Base-by-base conservation (phyloP, 2,329 filamentous ascomycete genomes). In the Didymella keratinophila region DNA sequence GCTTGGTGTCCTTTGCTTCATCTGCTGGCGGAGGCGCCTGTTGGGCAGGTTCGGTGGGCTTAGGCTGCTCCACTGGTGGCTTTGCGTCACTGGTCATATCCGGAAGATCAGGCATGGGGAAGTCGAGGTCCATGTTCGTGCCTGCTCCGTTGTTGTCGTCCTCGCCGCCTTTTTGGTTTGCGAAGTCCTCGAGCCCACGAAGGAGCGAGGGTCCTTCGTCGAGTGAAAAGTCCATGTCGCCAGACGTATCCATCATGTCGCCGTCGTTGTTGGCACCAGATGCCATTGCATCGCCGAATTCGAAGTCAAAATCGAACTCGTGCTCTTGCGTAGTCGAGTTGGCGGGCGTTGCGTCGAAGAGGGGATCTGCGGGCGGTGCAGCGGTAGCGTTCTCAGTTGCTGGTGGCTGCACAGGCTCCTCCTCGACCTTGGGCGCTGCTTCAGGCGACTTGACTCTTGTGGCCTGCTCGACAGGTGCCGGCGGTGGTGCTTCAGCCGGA, bases 301-400 rank as follows among this genome's bases (percentile, higher is more conserved):
- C 71, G 56, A 73, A 75, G 52, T 79, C 78, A 52, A 79, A 76
- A 51, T 79, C 78, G 56, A 79, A 76, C 32, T 78, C 76, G 27
- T 71, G 49, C 12, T 51, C 51, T 11, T 49, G 32, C 30, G 30
- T 58, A 39, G 39, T 70, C n/a, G 66, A 66, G 41, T 68, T 67
- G 27, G 68, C 69, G 23, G 72, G 69, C 0, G 70, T 71, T 58
- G 53, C 64, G 37, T 75, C 73, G 56, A 76, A 73, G 36, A 74
- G 66, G 23, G 70, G 68, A 27, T 76, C 70, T 43, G 60, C 58
- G 11, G 66, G 32, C 1, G 66, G 61, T 10, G 65, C 59, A 10
- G 60, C 25, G 30, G 56, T 52, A 32, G 66, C 66, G 34, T 20
- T 43, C 21, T 68, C 52, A 44, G 66, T 64, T 21, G 67, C 52